These are phyloP conservation scores for Cyclotella choctawhatcheeana DNA, from an alignment of 108 stramenopile species.

Conservation along the genomic window DNA sequence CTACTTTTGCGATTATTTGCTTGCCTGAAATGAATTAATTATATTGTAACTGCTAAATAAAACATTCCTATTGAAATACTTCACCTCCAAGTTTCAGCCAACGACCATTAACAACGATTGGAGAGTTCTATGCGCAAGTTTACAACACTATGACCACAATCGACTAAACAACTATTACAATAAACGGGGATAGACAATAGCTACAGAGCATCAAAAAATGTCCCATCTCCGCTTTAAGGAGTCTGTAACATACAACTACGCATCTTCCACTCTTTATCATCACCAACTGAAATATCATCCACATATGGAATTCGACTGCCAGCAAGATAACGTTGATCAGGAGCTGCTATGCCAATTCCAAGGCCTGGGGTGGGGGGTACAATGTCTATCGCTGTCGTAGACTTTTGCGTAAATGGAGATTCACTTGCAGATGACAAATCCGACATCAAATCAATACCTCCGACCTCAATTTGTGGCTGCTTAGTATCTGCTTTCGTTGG, in stretches of 20 bases:
- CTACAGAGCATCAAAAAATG: too few relatives aligned
- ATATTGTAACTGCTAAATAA: too few relatives aligned
- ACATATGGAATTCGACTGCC: conserved; percentile 9
- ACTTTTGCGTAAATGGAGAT: conserved; percentile 13
- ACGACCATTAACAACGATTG: too few relatives aligned
- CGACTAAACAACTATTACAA: too few relatives aligned
- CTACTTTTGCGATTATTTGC: too few relatives aligned
- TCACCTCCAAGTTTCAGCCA: too few relatives aligned
- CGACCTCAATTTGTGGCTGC: neutral
- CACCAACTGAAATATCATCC: neutral
- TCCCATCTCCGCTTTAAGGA: too few relatives aligned
- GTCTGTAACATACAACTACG: conserved; percentile 18
- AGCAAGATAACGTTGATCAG: conserved; percentile 8
- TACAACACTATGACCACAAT: too few relatives aligned
- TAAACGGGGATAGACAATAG: too few relatives aligned
- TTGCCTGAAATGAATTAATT: too few relatives aligned
- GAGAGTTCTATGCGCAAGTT: too few relatives aligned
- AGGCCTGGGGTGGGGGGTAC: conserved; percentile 9
- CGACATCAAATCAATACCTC: conserved; percentile 9
- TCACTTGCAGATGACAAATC: conserved; percentile 29
- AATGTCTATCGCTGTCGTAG: neutral
- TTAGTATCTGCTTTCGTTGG: neutral
- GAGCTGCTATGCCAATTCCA: conserved; percentile 22
- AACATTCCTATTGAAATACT: too few relatives aligned
- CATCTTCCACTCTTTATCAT: conserved; percentile 14